Conservation (phyloP, 1,139 yeast genomes). For the Magnusiomyces magnusii region DNA sequence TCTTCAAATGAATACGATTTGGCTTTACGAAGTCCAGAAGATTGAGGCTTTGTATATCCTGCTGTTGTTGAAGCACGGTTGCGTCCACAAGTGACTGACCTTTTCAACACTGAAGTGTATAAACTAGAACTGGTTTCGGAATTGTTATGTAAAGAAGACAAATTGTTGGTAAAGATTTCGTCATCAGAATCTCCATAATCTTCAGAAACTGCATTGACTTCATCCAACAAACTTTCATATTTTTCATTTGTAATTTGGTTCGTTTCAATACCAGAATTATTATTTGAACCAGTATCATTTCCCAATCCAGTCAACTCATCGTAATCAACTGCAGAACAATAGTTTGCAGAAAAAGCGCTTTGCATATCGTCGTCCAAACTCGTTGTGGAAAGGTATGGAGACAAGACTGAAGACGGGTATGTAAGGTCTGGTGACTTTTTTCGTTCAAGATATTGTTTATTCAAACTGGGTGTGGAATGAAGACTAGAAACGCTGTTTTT, state of each 20-base stretch:
- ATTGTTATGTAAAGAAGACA: not conserved
- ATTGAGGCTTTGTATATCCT: not conserved
- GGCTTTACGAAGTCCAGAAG: constrained; percentile 12
- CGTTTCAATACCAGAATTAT: not conserved
- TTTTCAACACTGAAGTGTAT: not conserved
- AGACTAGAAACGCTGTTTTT: not conserved
- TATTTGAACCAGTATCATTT: no score
- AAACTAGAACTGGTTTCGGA: not conserved
- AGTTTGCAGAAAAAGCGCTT: not conserved
- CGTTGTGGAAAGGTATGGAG: not conserved
- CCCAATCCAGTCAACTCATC: not conserved
- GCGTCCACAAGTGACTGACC: not conserved
- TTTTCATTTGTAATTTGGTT: not conserved
- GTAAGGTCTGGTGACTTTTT: no score
- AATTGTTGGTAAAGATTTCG: not conserved
- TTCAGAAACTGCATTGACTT: constrained; percentile 15
- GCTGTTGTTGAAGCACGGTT: not conserved
- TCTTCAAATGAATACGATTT: constrained; percentile 15
- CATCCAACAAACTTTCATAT: constrained; percentile 16
- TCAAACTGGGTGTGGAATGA: not conserved
- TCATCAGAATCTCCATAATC: constrained; percentile 13
- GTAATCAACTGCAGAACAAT: not conserved
- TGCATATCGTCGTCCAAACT: not conserved
- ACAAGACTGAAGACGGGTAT: not conserved
- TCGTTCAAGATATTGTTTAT: no score